Conservation (phyloP, 2,329 filamentous ascomycete species). For the Diaporthe ampelina region DNA sequence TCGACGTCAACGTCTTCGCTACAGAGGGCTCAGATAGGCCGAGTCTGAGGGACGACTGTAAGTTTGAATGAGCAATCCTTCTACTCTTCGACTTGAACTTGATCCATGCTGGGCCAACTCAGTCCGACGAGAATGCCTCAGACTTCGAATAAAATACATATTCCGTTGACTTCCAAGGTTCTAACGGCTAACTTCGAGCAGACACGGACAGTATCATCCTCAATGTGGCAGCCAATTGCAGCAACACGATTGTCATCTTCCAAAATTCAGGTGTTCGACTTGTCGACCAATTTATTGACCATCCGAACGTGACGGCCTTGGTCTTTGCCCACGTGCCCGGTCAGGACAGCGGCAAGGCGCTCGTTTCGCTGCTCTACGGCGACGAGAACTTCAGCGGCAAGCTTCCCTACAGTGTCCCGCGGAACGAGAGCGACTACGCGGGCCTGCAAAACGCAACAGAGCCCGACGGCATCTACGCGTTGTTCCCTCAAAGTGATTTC, state of each 20-base stretch:
- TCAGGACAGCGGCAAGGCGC: conserved; percentile 70
- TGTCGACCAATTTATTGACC: conserved; percentile 72
- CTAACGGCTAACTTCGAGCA: not conserved
- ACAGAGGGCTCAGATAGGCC: conserved; percentile 78
- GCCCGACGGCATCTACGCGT: conserved; percentile 65
- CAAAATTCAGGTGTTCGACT: conserved; percentile 74
- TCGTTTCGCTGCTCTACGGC: conserved; percentile 71
- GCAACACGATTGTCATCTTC: conserved; percentile 74
- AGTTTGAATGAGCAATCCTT: not conserved
- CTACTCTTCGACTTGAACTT: too few relatives aligned
- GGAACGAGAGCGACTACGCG: conserved; percentile 68
- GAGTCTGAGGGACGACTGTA: conserved; percentile 72
- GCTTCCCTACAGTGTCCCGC: conserved; percentile 72
- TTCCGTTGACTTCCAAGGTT: not conserved
- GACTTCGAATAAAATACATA: not conserved
- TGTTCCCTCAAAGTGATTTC: conserved; percentile 64
- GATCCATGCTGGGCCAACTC: not conserved
- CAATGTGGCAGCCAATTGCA: conserved; percentile 70
- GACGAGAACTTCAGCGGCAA: conserved; percentile 69
- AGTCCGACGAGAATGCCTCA: not conserved
- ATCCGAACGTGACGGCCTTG: conserved; percentile 74
- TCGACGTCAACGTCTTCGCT: conserved; percentile 76
- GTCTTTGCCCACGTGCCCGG: conserved; percentile 75
- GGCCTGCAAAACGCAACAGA: conserved; percentile 53
- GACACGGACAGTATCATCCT: conserved; percentile 68